phyloP scores from a whole-genome alignment of 225 moss, liverwort and hornwort species.

The Lunularia cruciata region DNA sequence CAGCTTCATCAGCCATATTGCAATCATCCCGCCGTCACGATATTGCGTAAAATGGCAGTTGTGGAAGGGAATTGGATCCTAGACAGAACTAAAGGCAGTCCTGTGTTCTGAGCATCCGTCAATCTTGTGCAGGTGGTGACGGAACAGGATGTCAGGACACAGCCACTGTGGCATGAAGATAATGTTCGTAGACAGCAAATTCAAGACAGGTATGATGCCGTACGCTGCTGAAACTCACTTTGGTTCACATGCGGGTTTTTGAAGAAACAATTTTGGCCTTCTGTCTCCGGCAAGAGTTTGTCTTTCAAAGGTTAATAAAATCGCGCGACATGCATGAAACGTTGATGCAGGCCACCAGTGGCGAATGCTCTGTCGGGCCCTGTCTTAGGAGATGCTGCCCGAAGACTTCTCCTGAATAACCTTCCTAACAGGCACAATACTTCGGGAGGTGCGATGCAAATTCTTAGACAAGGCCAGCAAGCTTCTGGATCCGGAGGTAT shows the following conservation, averaged over 20 bases:
- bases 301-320: background rate
- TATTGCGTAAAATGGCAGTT: no score
- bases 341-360: slow-evolving; percentile 48
- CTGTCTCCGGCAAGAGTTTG: background rate
- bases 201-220: slow-evolving; percentile 45
- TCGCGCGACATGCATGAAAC: background rate
- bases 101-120: background rate
- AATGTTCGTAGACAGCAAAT: slow-evolving; percentile 66
- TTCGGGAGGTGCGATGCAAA: slow-evolving; percentile 43
- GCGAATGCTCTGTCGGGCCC: slow-evolving; percentile 45
- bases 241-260: background rate
- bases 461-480: slow-evolving; percentile 41
- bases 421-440: slow-evolving; percentile 29
- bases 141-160: slow-evolving; percentile 84
- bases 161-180: slow-evolving; percentile 97
- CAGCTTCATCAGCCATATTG: no score
- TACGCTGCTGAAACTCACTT: background rate
- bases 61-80: no score
- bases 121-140: slow-evolving; percentile 59
- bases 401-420: slow-evolving; percentile 46
- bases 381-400: slow-evolving; percentile 53
- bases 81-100: no score
- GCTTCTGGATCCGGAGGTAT: slow-evolving; percentile 32
- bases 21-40: no score
- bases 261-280: background rate